Evolutionary conservation across 2,329 filamentous ascomycete genomes (phyloP), one percentile per base, ranked within the genome.

Genomic region (Aspergillus alliaceus): DNA sequence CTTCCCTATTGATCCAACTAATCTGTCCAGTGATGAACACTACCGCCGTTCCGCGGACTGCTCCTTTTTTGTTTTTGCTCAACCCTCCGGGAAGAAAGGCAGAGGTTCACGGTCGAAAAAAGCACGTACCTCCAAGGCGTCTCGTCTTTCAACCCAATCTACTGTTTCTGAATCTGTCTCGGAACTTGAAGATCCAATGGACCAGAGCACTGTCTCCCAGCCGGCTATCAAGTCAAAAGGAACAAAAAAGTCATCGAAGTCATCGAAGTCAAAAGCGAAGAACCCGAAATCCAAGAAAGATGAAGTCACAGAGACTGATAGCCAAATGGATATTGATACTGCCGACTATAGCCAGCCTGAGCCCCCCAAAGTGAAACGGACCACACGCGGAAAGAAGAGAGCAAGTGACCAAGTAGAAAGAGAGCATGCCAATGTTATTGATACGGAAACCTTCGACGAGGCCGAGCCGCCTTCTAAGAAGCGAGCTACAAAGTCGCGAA

Each of bases 11-110:
- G 20, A n/a, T 25, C 34, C 39, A n/a, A 54, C 64, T 66, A 53
- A 69, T 50, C 14, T 40, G 42, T 44, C 37, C 52, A 93, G 90
- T 70, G 87, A 96, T 59, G 95, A 99, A 71, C 95, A 99, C 71
- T 86, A 87, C 66, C 87, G 85, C 54, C 86, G 95, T 64, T 89
- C 88, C 1, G 85, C 91, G 0, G 82, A 88, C 24, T 99, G 95
- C 70, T 82, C 86, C 14, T 98, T 96, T 77, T 98, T 98, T 69
- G 76, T 80, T 1, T 83, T 96, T 27, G 81, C 84, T 80, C 64
- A 72, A 61, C 63, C 67, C 11, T 67, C 81, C 7, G 82, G 66
- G 77, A 84, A 67, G 59, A 76, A 81, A 78, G 64, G 83, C 27
- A 89, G 89, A 76, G 83, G 84, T 61, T 72, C 82, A 6, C 77